Conservation (phyloP, 2,329 filamentous ascomycete genomes). For the Xylaria digitata region DNA sequence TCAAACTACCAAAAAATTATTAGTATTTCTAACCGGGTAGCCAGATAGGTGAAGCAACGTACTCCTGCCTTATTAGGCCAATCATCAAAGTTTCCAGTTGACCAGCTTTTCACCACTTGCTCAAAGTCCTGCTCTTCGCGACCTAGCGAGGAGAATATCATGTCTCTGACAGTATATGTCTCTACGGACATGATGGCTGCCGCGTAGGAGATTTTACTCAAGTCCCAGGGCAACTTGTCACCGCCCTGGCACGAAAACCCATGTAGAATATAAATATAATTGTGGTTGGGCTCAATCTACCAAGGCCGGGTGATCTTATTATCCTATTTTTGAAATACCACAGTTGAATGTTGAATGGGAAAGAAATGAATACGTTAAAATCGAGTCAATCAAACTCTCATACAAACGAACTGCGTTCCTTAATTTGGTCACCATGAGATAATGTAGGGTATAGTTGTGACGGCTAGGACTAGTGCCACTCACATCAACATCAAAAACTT, state of each 20-base stretch:
- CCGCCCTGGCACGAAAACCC: not conserved
- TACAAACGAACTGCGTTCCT: not conserved
- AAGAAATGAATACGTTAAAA: not conserved
- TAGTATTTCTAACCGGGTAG: conserved; percentile 18
- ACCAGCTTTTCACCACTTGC: conserved; percentile 37
- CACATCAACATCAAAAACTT: not conserved
- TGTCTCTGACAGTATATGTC: not conserved
- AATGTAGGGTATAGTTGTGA: conserved; percentile 6
- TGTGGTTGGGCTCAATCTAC: not conserved
- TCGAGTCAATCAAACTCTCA: not conserved
- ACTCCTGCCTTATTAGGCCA: conserved; percentile 66
- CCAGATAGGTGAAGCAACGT: conserved; percentile 41
- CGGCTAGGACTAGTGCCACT: not conserved
- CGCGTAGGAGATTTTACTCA: not conserved
- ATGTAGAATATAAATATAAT: not conserved
- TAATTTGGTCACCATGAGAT: conserved; percentile 8
- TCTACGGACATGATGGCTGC: conserved; percentile 5
- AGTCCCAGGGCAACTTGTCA: not conserved
- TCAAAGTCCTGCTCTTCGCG: conserved; percentile 44
- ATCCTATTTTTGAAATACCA: not conserved
- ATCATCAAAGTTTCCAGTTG: conserved; percentile 49
- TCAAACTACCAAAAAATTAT: conserved; percentile 68
- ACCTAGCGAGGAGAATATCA: not conserved
- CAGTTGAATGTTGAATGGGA: too few species aligned
- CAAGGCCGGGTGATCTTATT: not conserved